phyloP scores from a whole-genome alignment of 2,329 filamentous ascomycete genomes.

The Exophiala sideris region DNA sequence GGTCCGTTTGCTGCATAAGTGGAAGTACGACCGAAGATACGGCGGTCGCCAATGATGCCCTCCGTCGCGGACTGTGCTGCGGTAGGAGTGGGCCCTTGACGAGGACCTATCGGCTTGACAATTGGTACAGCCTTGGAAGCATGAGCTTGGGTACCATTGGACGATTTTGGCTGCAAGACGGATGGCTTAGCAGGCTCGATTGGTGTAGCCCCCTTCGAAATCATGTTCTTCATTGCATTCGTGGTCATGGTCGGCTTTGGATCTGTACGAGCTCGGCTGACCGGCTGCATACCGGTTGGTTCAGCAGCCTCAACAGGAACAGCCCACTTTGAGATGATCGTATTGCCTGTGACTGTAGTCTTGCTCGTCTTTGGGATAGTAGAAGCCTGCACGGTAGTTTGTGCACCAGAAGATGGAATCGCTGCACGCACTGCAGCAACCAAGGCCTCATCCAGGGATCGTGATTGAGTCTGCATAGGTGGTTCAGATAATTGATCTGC shows the following conservation, averaged over 20 bases:
- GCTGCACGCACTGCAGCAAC: background rate
- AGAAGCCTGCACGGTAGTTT: background rate
- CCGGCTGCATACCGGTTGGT: background rate
- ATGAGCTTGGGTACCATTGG: background rate
- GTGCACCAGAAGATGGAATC: background rate
- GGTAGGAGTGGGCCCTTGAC: background rate
- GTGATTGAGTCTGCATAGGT: background rate
- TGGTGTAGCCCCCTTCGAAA: too few relatives aligned
- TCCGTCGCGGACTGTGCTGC: background rate
- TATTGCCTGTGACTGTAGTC: background rate
- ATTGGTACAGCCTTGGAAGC: background rate
- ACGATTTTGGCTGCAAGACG: slow-evolving; percentile 1
- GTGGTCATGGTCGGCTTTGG: background rate
- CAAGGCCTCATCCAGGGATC: slow-evolving; percentile 1
- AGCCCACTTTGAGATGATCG: slow-evolving; percentile 17
- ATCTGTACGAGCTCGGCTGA: background rate
- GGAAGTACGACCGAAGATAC: slow-evolving; percentile 1
- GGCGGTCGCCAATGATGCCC: slow-evolving; percentile 9
- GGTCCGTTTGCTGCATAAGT: background rate
- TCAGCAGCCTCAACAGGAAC: background rate
- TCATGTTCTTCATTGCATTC: too few relatives aligned
- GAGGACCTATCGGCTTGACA: too few relatives aligned
- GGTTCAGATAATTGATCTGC: background rate
- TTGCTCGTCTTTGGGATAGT: background rate
- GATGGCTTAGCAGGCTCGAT: background rate